Evolutionary conservation across 1,284 basidiomycete genomes (phyloP), one percentile per base, ranked within the genome.

Genomic region (Violaceomyces palustris): DNA sequence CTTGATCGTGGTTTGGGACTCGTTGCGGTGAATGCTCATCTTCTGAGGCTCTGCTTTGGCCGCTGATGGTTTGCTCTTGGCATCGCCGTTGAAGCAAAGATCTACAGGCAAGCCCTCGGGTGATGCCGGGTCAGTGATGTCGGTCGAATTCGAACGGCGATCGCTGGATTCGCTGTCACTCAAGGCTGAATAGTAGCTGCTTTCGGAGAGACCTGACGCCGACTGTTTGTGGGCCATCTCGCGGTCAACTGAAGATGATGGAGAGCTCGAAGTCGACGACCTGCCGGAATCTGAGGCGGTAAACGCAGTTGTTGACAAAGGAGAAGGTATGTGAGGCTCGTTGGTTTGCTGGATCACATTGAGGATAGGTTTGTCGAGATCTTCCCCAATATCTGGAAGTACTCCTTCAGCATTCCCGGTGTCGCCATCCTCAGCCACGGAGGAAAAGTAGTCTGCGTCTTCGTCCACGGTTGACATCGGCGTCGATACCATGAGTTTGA

Each of bases 1-100:
- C 18, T 67, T 50, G 24, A 78, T 76, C 0, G 77, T 78, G n/a
- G 74, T 64, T 42, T 78, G 74, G 25, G 74, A 75, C 25, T 66
- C 71, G 46, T 77, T 77, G 18, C 63, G 65, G 47, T 77, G 63
- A 32, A 62, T 23, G 31, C 50, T 44, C 3, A 62, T 59, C 26
- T 11, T 32, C 3, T 49, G 11, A 3, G 35, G 27, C 6, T 27
- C 1, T 4, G 29, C 28, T 22, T 33, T 11, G 26, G 43, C 23
- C 14, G 44, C 35, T 3, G 35, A 28, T 53, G 35, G 23, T 10
- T 9, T 34, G 32, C 9, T 18, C 34, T 35, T 35, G 21, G 27
- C 27, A 28, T 10, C 27, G n/a, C 10, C 27, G 27, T n/a, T 28
- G 27, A n/a, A 28, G n/a, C 10, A n/a, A 28, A 28, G n/a, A 9